These are phyloP conservation scores for Verticillium zaregamsianum DNA, from an alignment of 2,329 filamentous ascomycete genomes.

Conservation along the genomic window DNA sequence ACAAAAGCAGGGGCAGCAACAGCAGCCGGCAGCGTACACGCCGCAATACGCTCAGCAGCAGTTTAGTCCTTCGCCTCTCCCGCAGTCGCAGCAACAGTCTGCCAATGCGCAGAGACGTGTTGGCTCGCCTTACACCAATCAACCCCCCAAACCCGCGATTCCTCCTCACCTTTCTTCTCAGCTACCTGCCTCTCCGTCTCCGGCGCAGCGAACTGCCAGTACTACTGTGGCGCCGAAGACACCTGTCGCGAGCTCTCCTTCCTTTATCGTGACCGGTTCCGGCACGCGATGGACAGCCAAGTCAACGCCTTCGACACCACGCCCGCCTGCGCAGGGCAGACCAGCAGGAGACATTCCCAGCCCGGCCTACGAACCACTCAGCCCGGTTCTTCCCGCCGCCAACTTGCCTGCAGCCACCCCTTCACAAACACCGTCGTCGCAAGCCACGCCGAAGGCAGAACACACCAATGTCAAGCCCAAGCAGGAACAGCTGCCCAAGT, in stretches of 20 bases:
- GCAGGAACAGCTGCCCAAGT: neutral
- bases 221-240: constrained; percentile 28
- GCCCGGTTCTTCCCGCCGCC: constrained; percentile 41
- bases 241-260: constrained; percentile 20
- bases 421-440: constrained; percentile 24
- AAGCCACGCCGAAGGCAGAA: constrained; percentile 28
- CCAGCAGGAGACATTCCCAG: constrained; percentile 36
- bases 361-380: constrained; percentile 56
- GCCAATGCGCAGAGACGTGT: constrained; percentile 23
- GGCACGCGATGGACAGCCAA: constrained; percentile 57
- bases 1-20: constrained; percentile 22
- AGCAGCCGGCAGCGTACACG: constrained; percentile 21
- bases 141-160: constrained; percentile 30
- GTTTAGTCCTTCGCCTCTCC: constrained; percentile 16
- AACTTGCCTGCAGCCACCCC: constrained; percentile 25
- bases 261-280: constrained; percentile 27
- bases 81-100: constrained; percentile 15
- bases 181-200: constrained; percentile 25
- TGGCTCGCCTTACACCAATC: constrained; percentile 22
- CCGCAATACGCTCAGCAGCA: constrained; percentile 19
- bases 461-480: neutral
- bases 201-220: constrained; percentile 25
- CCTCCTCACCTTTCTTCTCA: constrained; percentile 38
- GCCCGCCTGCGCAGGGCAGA: constrained; percentile 19
- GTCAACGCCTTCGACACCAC: constrained; percentile 56